Conservation (phyloP, 345 rosid species). For the Hibiscus mutabilis region DNA sequence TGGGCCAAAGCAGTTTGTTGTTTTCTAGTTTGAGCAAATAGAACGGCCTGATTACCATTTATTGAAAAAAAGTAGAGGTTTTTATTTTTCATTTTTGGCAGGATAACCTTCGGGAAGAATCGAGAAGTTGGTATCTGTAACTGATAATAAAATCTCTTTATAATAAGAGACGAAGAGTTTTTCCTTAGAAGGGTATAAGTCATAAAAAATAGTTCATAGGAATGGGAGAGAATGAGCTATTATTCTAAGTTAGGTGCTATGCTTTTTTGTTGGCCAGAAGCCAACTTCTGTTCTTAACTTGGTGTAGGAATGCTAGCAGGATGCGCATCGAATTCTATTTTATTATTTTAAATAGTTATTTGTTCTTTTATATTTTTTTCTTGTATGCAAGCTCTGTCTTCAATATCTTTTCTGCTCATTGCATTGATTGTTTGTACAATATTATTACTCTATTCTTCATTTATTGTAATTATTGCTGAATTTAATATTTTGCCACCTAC, state of each 20-base stretch:
- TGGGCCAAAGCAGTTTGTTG: background rate
- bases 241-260: background rate
- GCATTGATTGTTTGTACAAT: background rate
- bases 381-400: background rate
- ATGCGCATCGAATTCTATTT: background rate
- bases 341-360: background rate
- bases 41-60: background rate
- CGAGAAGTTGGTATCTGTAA: background rate
- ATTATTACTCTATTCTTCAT: background rate
- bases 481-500: slow-evolving; percentile 16
- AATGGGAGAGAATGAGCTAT: background rate
- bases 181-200: background rate
- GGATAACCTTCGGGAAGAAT: background rate
- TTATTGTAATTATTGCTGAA: slow-evolving; percentile 1
- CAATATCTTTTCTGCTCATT: background rate
- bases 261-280: background rate
- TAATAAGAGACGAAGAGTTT: background rate
- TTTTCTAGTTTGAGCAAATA: background rate
- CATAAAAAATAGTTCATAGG: background rate
- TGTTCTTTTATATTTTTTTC: background rate
- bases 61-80: background rate
- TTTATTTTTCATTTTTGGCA: background rate
- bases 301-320: background rate
- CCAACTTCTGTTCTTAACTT: background rate
- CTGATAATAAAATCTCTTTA: background rate